These are phyloP conservation scores for Lippia alba DNA, from an alignment of 305 asterid genomes.

Conservation along the genomic window DNA sequence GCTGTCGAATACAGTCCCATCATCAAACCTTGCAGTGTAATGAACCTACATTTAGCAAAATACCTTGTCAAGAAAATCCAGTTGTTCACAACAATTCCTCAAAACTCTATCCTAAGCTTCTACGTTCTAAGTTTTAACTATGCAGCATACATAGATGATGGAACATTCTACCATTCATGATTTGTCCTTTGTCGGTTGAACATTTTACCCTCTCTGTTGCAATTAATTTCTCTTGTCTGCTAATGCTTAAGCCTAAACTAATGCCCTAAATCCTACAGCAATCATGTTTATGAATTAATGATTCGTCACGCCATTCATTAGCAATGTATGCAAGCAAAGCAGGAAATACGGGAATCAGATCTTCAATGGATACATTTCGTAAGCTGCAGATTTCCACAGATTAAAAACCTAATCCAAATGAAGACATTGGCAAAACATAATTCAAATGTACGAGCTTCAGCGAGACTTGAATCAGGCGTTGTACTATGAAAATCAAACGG, in stretches of 20 bases:
- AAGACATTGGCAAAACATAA: neutral
- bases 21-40: constrained; percentile 88
- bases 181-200: neutral
- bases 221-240: too few species aligned
- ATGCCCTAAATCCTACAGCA: neutral
- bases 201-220: too few species aligned
- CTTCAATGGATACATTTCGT: neutral
- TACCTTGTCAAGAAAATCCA: constrained; percentile 4
- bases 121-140: neutral
- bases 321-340: neutral
- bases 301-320: neutral
- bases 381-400: neutral
- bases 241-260: neutral
- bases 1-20: constrained; percentile 86
- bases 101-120: neutral
- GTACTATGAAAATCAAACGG: neutral
- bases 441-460: too few species aligned
- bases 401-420: neutral
- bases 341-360: neutral
- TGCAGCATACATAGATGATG: neutral
- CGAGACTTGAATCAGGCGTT: neutral
- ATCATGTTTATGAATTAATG: neutral
- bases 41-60: constrained; percentile 56
- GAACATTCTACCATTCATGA: neutral
- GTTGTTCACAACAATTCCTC: neutral